Evolutionary conservation across 495 filamentous ascomycete genomes (phyloP), one percentile per base, ranked within the genome.

Genomic region (Evernia prunastri): DNA sequence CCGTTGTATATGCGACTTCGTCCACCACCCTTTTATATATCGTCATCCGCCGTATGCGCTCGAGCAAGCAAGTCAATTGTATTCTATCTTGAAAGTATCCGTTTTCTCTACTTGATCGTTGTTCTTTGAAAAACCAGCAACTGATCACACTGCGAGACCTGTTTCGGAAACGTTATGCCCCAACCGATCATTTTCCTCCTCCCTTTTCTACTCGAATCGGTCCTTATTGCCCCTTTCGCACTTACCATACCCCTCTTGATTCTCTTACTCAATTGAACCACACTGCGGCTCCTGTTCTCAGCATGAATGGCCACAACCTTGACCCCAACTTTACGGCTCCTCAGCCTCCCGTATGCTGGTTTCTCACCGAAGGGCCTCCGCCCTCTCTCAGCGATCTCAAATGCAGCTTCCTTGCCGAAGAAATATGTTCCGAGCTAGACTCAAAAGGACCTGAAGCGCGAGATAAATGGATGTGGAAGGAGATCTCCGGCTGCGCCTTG

Each of bases 141-240:
- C n/a, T n/a, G n/a, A n/a, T n/a, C n/a, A n/a, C n/a, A n/a, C n/a
- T n/a, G n/a, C n/a, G n/a, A n/a, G n/a, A n/a, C n/a, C n/a, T n/a
- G n/a, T n/a, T n/a, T n/a, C n/a, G n/a, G n/a, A n/a, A n/a, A n/a
- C n/a, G n/a, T n/a, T 37, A 37, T 37, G 36, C 12, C 36, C 61
- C 64, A 58, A 20, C 10, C 51, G 11, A 66, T 63, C 9, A 31
- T 40, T 43, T 64, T 61, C 25, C 65, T 63, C 29, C 58, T 42
- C 4, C 60, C 60, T 13, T 4, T 43, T 3, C 40, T 43, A 18
- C 40, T 43, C 40, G 40, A 18, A 43, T 43, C 40, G 40, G 10
- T 43, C 7, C 40, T 43, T 43, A 3, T 18, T 43, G 17, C 40
- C 7, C 15, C 40, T 4, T 43, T 43, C 40, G 63, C 27, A 3